Conservation (phyloP, 2,329 filamentous ascomycete species). For the Leptographium wingfieldii region DNA sequence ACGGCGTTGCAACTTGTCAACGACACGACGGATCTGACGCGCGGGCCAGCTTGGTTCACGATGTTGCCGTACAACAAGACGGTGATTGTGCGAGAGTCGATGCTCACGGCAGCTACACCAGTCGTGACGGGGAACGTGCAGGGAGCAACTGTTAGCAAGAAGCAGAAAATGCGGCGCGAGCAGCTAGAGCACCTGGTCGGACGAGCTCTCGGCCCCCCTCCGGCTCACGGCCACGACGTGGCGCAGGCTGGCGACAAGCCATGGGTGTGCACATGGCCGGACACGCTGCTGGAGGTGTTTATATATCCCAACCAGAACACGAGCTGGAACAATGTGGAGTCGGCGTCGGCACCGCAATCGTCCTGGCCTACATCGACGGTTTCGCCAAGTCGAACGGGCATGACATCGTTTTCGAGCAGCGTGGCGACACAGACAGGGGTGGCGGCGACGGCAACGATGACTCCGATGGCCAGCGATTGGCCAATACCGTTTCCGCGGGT, state of each 20-base stretch:
- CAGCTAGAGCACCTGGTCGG: background rate
- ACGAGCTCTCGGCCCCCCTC: background rate
- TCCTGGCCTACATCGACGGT: conserved; percentile 4
- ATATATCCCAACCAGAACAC: conserved; percentile 42
- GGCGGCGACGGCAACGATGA: conserved; percentile 2
- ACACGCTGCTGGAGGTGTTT: conserved; percentile 41
- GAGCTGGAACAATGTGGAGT: conserved; percentile 19
- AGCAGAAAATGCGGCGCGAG: background rate
- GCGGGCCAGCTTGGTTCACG: conserved; percentile 41
- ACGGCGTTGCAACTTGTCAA: conserved; percentile 33
- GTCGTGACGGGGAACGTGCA: conserved; percentile 8
- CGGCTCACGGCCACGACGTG: conserved; percentile 25
- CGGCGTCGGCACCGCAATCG: background rate
- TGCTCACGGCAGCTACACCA: conserved; percentile 16
- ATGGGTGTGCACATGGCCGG: conserved; percentile 48
- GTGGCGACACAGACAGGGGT: conserved; percentile 5
- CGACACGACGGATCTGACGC: conserved; percentile 33
- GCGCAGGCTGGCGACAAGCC: conserved; percentile 36
- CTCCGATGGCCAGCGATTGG: background rate
- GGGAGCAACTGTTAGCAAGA: background rate
- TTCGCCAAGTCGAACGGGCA: conserved; percentile 4
- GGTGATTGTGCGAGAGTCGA: conserved; percentile 35
- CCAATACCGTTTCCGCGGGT: conserved; percentile 30
- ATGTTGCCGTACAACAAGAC: conserved; percentile 42
- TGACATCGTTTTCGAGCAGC: background rate